These are phyloP conservation scores for Besnoitia besnoiti DNA, from an alignment of 169 alveolate species.

Conservation along the genomic window DNA sequence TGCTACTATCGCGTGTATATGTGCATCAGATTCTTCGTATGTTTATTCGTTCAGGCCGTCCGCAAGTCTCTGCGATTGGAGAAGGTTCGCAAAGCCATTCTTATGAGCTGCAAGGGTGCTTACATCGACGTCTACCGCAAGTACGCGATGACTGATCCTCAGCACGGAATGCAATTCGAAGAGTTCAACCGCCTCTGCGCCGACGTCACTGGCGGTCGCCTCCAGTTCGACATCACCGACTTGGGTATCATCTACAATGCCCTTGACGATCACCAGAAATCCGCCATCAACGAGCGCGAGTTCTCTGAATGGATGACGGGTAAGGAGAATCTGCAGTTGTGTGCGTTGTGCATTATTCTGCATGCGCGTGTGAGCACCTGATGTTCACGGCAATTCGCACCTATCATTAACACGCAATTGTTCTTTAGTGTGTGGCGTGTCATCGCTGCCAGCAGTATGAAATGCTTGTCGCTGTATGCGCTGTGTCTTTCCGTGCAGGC, in stretches of 20 bases:
- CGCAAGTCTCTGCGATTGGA: slow-evolving; percentile 88
- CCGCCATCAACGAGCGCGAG: slow-evolving; percentile 90
- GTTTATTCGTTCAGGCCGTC: slow-evolving; percentile 70
- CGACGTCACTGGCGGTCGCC: slow-evolving; percentile 87
- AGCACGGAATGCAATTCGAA: slow-evolving; percentile 91
- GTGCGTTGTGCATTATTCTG: too few species aligned
- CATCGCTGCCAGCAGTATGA: too few species aligned
- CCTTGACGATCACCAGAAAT: slow-evolving; percentile 89
- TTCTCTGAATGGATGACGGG: slow-evolving; percentile 91
- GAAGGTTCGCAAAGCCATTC: slow-evolving; percentile 82
- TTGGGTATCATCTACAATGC: slow-evolving; percentile 87
- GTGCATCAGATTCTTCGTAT: not conserved
- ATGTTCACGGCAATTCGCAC: too few species aligned
- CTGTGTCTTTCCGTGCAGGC: not conserved
- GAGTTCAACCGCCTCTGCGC: slow-evolving; percentile 91
- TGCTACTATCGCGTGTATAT: too few species aligned
- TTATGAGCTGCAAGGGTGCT: slow-evolving; percentile 83
- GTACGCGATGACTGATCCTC: slow-evolving; percentile 90
- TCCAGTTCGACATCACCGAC: slow-evolving; percentile 88
- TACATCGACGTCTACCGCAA: slow-evolving; percentile 85
- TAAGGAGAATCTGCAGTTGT: not conserved
- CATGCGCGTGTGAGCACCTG: too few species aligned
- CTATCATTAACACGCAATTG: too few species aligned
- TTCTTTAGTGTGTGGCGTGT: too few species aligned
- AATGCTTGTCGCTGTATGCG: not conserved